Evolutionary conservation across 768 basidiomycete species (phyloP).

Genomic region (Pholiota molesta): DNA sequence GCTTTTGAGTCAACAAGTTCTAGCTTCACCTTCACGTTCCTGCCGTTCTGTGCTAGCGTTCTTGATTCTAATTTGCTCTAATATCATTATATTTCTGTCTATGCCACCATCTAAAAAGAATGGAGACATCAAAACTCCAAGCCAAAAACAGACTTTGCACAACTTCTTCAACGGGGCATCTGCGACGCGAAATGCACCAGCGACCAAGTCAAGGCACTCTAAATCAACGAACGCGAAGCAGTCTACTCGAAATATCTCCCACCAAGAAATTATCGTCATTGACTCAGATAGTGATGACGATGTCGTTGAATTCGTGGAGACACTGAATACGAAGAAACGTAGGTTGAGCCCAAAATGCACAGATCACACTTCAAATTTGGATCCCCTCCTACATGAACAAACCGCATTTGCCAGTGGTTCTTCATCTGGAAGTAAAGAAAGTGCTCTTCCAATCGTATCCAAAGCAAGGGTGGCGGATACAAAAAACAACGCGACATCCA

Average conservation of each 20-base stretch:
- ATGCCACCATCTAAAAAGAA: conserved; percentile 19
- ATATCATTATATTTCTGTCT: neutral
- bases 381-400: neutral
- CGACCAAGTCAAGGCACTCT: conserved; percentile 1
- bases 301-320: conserved; percentile 34
- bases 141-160: conserved; percentile 42
- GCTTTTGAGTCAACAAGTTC: neutral
- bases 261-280: conserved; percentile 56
- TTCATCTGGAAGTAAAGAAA: neutral
- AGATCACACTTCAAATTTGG: conserved; percentile 3
- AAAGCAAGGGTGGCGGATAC: neutral
- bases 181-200: conserved; percentile 1
- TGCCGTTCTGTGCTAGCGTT: neutral
- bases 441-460: neutral
- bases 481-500: neutral
- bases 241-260: neutral
- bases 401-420: neutral
- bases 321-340: conserved; percentile 22
- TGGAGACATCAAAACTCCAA: conserved; percentile 34
- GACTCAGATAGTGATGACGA: conserved; percentile 63
- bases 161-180: conserved; percentile 45
- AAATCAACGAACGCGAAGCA: conserved; percentile 4
- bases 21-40: neutral
- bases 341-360: conserved; percentile 21
- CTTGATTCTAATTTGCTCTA: neutral